Conservation (phyloP, 345 rosid genomes). For the Alliaria petiolata region DNA sequence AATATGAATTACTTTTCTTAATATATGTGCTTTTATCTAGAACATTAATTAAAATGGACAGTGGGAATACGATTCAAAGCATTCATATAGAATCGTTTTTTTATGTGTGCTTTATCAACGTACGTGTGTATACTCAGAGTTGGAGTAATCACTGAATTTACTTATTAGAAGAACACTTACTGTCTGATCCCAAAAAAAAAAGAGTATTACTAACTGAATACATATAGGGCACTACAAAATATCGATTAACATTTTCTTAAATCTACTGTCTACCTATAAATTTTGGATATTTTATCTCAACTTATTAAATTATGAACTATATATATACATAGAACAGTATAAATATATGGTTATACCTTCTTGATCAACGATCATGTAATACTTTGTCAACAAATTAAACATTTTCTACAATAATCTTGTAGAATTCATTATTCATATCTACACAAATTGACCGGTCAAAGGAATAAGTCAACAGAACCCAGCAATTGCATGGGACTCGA, state of each 20-base stretch:
- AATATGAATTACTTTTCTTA: no score
- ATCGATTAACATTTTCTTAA: neutral
- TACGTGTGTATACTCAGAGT: no score
- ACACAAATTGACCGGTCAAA: slow-evolving; percentile 18
- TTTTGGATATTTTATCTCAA: neutral
- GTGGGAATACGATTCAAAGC: no score
- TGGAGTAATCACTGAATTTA: no score
- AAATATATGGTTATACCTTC: neutral
- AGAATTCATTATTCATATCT: neutral
- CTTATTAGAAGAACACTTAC: neutral
- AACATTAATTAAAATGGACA: no score
- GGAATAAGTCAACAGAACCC: slow-evolving; percentile 25
- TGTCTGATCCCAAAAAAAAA: no score
- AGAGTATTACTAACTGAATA: neutral
- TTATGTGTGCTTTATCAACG: no score
- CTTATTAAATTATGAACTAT: neutral
- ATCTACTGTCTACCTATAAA: neutral
- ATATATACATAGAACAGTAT: neutral
- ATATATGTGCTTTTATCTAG: no score
- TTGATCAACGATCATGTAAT: neutral
- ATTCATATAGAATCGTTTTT: no score
- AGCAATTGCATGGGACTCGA: slow-evolving; percentile 35
- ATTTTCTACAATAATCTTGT: neutral
- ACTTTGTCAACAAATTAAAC: neutral
- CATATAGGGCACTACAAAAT: neutral